Percentiles rank a stretch among this genome's conserved stretches.
Evolutionary conservation across 768 basidiomycete genomes (phyloP).

Genomic region (Rhizopogon sp.): DNA sequence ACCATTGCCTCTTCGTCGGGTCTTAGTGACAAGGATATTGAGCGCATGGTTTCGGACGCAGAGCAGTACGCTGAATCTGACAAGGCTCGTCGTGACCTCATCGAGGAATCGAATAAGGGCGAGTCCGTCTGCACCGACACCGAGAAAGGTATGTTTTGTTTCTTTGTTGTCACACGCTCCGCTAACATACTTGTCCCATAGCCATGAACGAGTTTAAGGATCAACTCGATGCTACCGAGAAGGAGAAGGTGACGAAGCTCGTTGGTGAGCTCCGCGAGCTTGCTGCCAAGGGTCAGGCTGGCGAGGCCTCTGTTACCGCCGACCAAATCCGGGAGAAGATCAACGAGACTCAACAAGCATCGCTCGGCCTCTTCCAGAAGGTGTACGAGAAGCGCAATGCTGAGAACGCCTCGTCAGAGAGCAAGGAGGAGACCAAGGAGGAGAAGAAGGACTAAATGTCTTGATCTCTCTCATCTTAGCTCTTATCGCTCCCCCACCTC

Average conservation of each 20-base stretch:
- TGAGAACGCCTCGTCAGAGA: slow-evolving; percentile 47
- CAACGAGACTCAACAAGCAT: slow-evolving; percentile 90
- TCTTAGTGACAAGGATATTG: slow-evolving; percentile 93
- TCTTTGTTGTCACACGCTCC: neutral
- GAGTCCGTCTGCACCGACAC: slow-evolving; percentile 93
- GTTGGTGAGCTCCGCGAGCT: slow-evolving; percentile 85
- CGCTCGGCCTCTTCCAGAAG: slow-evolving; percentile 96
- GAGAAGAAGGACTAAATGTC: slow-evolving; percentile 80
- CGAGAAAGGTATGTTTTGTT: slow-evolving; percentile 69
- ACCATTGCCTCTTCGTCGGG: slow-evolving; percentile 98
- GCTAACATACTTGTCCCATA: slow-evolving; percentile 21
- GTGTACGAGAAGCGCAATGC: slow-evolving; percentile 90
- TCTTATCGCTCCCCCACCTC: neutral
- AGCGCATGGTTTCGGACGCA: slow-evolving; percentile 92
- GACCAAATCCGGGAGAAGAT: slow-evolving; percentile 91
- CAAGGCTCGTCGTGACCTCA: slow-evolving; percentile 79
- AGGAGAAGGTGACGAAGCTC: slow-evolving; percentile 89
- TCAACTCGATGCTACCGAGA: slow-evolving; percentile 87
- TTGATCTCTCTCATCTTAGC: neutral
- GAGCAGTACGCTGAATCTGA: slow-evolving; percentile 93
- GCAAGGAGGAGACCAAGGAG: slow-evolving; percentile 48
- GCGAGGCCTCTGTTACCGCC: slow-evolving; percentile 75
- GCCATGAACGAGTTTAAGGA: slow-evolving; percentile 98
- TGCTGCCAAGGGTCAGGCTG: slow-evolving; percentile 83
- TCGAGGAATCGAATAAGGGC: slow-evolving; percentile 96